Percentiles rank a stretch among this genome's conserved stretches.
Conservation (phyloP, 257 asterid genomes). For the Voacanga thouarsii region DNA sequence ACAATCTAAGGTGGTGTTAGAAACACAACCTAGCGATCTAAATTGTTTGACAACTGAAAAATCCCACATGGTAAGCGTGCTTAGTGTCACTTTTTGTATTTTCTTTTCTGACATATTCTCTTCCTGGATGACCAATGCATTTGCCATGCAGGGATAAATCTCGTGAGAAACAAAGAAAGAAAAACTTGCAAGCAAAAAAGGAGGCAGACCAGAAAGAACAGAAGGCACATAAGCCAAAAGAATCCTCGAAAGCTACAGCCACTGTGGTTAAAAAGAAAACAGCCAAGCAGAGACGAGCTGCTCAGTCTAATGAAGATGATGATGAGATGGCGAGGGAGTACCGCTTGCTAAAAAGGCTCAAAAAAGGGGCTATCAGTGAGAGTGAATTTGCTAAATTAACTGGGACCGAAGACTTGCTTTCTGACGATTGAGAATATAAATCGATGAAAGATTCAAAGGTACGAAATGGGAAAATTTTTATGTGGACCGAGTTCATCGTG, state of each 20-base stretch:
- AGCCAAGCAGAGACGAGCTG: slow-evolving; percentile 83
- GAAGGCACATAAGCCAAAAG: slow-evolving; percentile 41
- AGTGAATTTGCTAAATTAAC: slow-evolving; percentile 71
- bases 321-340: slow-evolving; percentile 74
- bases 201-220: slow-evolving; percentile 48
- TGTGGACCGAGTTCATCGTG: no score
- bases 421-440: slow-evolving; percentile 5
- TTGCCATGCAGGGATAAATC: slow-evolving; percentile 67
- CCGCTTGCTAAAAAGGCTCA: slow-evolving; percentile 71
- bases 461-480: no score
- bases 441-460: neutral
- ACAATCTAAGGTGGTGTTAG: neutral
- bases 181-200: slow-evolving; percentile 53
- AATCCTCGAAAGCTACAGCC: slow-evolving; percentile 29
- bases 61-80: neutral
- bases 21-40: neutral
- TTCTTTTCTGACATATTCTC: neutral
- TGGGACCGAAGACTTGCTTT: slow-evolving; percentile 71
- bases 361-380: slow-evolving; percentile 68
- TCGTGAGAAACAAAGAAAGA: slow-evolving; percentile 85
- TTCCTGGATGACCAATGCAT: neutral
- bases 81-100: neutral
- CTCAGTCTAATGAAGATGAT: slow-evolving; percentile 75
- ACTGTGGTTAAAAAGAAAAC: slow-evolving; percentile 63
- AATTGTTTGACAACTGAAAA: neutral